Base-by-base conservation (phyloP, 1,284 basidiomycete species). In the Rhizoctonia solani region DNA sequence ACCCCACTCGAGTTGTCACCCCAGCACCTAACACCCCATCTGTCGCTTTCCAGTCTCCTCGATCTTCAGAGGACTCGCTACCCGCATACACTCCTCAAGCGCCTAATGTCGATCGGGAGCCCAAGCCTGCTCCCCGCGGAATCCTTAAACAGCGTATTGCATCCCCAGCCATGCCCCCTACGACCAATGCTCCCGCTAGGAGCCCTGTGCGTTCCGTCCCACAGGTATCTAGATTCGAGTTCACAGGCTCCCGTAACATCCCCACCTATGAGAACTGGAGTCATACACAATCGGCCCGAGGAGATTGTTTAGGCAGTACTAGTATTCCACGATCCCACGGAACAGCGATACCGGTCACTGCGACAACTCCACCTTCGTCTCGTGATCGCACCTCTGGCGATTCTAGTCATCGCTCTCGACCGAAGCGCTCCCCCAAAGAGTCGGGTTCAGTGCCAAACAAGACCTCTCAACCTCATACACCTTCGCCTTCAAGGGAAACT, bases 251-350 rank as follows among this genome's bases (percentile, higher is more conserved):
- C 23, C 23, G 23, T 16, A 39, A 65, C n/a, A 50, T 65, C n/a
- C 61, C 61, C 16, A 65, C 54, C 19, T 53, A 65, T 27, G 61
- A 65, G 25, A 39, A 65, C 25, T 65, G 61, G 61, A 37, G 42
- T 23, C 61, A 65, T 30, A 50, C 61, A 29, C 50, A 47, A 4
- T 34, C 32, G 9, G 27, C 54, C 23, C 61, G 50, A n/a, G 34
- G 50, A 21, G 61, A 65, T 0, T 39, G 52, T 9, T 25, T 65
- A 37, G 49, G 49, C 14, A 39, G 47, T 9, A 44, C 61, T 8
- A 50, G n/a, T n/a, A n/a, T n/a, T n/a, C n/a, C n/a, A n/a, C n/a
- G n/a, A n/a, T n/a, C n/a, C n/a, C n/a, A n/a, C n/a, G 37, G 8
- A 16, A 16, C 16, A 16, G 37, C 8, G 37, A 39, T 16, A 8